Percentiles rank a stretch among this genome's conserved stretches.
Conservation (phyloP, 169 alveolate species). For the Cryptosporidium canis region DNA sequence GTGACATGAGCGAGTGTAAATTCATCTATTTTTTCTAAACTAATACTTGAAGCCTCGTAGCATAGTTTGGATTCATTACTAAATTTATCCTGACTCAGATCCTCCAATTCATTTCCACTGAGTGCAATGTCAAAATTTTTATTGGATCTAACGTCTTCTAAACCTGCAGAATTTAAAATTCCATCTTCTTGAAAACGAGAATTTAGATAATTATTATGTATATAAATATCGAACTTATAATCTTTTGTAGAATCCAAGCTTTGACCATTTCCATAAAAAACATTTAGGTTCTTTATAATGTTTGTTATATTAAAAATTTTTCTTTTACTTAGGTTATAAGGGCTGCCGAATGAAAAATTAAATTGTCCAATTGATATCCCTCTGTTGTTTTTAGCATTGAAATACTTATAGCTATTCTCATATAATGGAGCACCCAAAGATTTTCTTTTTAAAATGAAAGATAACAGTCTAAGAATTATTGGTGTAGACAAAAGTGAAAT, state of each 20-base stretch:
- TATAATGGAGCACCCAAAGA: background rate
- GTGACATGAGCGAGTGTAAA: constrained; percentile 70
- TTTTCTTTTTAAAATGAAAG: background rate
- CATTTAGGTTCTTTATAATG: background rate
- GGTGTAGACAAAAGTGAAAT: constrained; percentile 61
- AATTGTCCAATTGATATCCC: background rate
- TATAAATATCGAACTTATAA: constrained; percentile 19
- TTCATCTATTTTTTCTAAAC: constrained; percentile 69
- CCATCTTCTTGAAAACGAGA: constrained; percentile 28
- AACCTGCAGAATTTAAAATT: background rate
- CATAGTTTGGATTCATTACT: constrained; percentile 1
- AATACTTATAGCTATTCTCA: background rate
- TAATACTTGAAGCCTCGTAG: constrained; percentile 25
- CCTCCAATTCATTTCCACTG: constrained; percentile 28
- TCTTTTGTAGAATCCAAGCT: background rate
- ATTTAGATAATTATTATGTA: constrained; percentile 1
- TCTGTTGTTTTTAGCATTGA: background rate
- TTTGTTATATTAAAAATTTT: background rate
- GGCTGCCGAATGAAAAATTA: background rate
- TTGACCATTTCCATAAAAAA: background rate
- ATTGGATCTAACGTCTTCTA: background rate
- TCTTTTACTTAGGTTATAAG: background rate
- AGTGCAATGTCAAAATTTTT: constrained; percentile 5
- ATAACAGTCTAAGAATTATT: constrained; percentile 15
- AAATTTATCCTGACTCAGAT: constrained; percentile 1